A percentile compares a stretch with the other conserved stretches of the same genome.
phyloP scores from a whole-genome alignment of 2,329 filamentous ascomycete species.

The Trichophyton equinum region DNA sequence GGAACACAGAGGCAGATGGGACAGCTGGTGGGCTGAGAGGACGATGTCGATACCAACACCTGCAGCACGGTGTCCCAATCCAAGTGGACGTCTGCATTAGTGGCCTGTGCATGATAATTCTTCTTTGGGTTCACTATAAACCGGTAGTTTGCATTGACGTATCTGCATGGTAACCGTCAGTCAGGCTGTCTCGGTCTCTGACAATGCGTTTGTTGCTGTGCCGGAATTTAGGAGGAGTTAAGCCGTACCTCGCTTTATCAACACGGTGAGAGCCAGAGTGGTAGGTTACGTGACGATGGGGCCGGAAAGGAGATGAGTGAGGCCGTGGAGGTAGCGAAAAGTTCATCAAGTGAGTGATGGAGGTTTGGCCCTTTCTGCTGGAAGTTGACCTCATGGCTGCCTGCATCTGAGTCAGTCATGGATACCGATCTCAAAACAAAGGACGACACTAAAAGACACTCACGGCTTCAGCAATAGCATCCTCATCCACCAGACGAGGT shows the following conservation, averaged over 20 bases:
- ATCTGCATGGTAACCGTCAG: slow-evolving; percentile 36
- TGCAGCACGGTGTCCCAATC: slow-evolving; percentile 88
- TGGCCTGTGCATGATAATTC: slow-evolving; percentile 66
- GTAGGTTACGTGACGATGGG: slow-evolving; percentile 60
- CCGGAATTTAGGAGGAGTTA: too few relatives aligned
- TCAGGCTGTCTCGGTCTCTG: background rate
- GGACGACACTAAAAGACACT: slow-evolving; percentile 24
- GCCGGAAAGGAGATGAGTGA: slow-evolving; percentile 41
- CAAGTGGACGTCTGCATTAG: slow-evolving; percentile 76
- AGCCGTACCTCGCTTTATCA: slow-evolving; percentile 69
- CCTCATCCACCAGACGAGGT: slow-evolving; percentile 65
- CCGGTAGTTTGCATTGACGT: slow-evolving; percentile 91
- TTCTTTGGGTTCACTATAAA: slow-evolving; percentile 81
- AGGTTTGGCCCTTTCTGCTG: slow-evolving; percentile 80
- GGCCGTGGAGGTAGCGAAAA: slow-evolving; percentile 70
- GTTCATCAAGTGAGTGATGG: slow-evolving; percentile 92
- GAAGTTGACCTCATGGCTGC: slow-evolving; percentile 51
- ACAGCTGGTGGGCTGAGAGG: slow-evolving; percentile 79
- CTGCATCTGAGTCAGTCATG: slow-evolving; percentile 22
- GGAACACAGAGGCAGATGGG: slow-evolving; percentile 91
- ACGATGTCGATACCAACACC: slow-evolving; percentile 66
- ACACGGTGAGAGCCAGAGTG: slow-evolving; percentile 81
- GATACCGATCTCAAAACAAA: background rate
- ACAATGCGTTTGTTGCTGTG: background rate
- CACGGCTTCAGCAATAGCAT: slow-evolving; percentile 72